Evolutionary conservation across 768 basidiomycete species (phyloP).

Genomic region (Sistotremastrum niveocremeum): DNA sequence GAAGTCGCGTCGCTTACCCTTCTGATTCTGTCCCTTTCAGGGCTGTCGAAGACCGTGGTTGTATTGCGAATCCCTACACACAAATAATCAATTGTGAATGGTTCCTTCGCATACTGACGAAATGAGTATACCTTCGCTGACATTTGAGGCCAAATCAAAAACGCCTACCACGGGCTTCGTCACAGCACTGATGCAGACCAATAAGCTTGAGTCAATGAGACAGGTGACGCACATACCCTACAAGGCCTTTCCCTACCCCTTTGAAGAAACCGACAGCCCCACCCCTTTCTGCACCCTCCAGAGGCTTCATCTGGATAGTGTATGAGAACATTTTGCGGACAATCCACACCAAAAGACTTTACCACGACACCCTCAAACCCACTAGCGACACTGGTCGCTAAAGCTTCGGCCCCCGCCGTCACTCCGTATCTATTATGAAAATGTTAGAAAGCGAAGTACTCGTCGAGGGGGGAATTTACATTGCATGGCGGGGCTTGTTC

Average conservation of each 20-base stretch:
- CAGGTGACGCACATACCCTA: constrained; percentile 50
- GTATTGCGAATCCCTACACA: constrained; percentile 85
- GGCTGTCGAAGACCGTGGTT: constrained; percentile 93
- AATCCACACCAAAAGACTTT: not conserved
- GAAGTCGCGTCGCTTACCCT: constrained; percentile 33
- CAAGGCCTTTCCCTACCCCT: constrained; percentile 90
- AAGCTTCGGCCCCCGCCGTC: constrained; percentile 83
- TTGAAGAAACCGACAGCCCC: constrained; percentile 97
- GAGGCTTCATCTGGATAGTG: constrained; percentile 68
- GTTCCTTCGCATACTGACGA: too few relatives aligned
- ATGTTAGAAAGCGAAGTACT: constrained; percentile 1
- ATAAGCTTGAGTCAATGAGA: too few relatives aligned
- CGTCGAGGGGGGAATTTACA: constrained; percentile 34
- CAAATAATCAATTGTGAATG: not conserved
- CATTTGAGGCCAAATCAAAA: constrained; percentile 89
- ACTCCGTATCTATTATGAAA: constrained; percentile 67
- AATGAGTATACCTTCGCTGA: constrained; percentile 59
- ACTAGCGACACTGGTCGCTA: constrained; percentile 88
- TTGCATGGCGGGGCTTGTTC: constrained; percentile 92
- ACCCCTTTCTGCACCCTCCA: constrained; percentile 90
- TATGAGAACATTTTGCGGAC: not conserved
- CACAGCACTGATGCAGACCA: constrained; percentile 42
- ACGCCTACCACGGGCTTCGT: constrained; percentile 97
- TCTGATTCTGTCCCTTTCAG: constrained; percentile 76
- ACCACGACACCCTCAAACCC: constrained; percentile 94